Evolutionary conservation across 2,329 filamentous ascomycete genomes (phyloP).

Genomic region (Pseudopithomyces chartarum): DNA sequence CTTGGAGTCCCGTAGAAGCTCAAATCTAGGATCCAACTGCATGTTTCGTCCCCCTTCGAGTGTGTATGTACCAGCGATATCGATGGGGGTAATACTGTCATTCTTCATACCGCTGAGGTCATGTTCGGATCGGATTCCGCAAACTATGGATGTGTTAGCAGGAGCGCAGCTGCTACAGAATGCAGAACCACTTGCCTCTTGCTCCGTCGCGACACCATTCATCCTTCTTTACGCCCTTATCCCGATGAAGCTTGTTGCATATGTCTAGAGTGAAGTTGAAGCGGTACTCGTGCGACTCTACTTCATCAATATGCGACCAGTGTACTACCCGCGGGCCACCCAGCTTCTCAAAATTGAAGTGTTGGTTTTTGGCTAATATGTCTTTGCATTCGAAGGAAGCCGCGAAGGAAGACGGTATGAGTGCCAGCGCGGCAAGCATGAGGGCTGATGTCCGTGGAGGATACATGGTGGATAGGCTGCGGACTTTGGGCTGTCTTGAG

Average conservation of each 20-base stretch:
- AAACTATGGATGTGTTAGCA: conserved; percentile 51
- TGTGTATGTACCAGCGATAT: conserved; percentile 75
- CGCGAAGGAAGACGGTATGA: conserved; percentile 35
- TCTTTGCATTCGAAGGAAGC: conserved; percentile 65
- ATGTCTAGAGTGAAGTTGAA: conserved; percentile 83
- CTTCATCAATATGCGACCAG: conserved; percentile 50
- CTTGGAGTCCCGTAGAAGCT: conserved; percentile 67
- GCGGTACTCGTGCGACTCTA: conserved; percentile 62
- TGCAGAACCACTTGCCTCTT: conserved; percentile 58
- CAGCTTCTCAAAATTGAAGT: conserved; percentile 68
- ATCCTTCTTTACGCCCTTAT: conserved; percentile 56
- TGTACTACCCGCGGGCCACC: conserved; percentile 72
- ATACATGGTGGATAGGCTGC: conserved; percentile 30
- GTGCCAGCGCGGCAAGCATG: conserved; percentile 30
- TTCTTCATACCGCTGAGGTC: conserved; percentile 55
- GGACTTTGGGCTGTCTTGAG: neutral
- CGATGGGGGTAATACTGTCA: conserved; percentile 62
- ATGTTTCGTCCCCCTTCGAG: conserved; percentile 56
- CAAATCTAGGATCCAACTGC: conserved; percentile 66
- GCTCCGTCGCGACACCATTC: conserved; percentile 71
- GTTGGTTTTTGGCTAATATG: conserved; percentile 62
- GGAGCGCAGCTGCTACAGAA: neutral
- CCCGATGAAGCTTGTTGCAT: conserved; percentile 69
- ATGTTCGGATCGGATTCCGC: conserved; percentile 70
- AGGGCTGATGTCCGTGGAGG: conserved; percentile 26